Evolutionary conservation across 225 moss, liverwort and hornwort genomes (phyloP).

Genomic region (Anthoceros angustus): DNA sequence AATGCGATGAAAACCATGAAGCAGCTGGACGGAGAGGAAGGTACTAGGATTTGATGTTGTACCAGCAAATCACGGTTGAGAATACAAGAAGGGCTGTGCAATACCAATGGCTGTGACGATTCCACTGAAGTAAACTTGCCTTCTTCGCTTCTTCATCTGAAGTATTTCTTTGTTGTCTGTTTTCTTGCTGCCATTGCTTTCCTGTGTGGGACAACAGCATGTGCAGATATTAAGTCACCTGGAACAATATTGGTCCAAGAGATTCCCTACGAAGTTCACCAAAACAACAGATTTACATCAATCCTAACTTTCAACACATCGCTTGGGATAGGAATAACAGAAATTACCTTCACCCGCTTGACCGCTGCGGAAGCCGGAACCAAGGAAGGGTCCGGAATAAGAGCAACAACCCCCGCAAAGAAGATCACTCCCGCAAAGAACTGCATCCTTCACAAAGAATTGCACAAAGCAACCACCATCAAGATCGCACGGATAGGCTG

Average conservation of each 20-base stretch:
- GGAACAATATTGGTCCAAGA: background rate
- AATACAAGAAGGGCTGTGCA: slow-evolving; percentile 2
- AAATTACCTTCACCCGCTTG: slow-evolving; percentile 17
- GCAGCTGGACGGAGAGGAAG: slow-evolving; percentile 2
- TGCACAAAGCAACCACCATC: background rate
- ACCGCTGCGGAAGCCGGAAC: slow-evolving; percentile 32
- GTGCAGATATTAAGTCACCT: background rate
- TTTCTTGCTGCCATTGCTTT: slow-evolving; percentile 12
- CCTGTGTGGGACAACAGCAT: slow-evolving; percentile 11
- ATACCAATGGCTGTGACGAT: slow-evolving; percentile 42
- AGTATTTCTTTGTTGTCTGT: background rate
- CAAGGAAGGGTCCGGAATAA: slow-evolving; percentile 79
- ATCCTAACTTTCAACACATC: background rate
- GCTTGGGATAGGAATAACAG: slow-evolving; percentile 19
- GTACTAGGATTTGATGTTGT: background rate
- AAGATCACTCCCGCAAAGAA: slow-evolving; percentile 86
- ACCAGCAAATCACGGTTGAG: background rate
- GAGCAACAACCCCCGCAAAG: slow-evolving; percentile 67
- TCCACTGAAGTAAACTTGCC: slow-evolving; percentile 40
- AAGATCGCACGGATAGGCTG: background rate
- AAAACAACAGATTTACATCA: background rate
- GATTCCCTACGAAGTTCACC: background rate
- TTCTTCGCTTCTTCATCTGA: slow-evolving; percentile 20
- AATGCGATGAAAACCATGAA: slow-evolving; percentile 34
- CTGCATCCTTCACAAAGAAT: slow-evolving; percentile 15